Conservation (phyloP, 352 stramenopile species). For the Globisporangium nagaii region DNA sequence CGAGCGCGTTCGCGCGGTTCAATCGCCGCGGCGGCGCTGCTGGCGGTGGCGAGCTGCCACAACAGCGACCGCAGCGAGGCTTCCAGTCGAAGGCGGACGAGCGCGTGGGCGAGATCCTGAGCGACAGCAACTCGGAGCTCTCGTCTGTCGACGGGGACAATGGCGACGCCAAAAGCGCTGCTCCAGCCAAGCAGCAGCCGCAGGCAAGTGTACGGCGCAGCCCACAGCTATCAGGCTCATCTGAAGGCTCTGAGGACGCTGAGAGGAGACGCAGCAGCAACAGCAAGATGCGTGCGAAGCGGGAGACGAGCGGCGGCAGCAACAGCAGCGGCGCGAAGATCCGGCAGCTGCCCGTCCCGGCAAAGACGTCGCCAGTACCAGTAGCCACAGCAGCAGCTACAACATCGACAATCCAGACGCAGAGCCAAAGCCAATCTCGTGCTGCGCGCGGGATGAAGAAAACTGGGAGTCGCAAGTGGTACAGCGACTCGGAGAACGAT, state of each 20-base stretch:
- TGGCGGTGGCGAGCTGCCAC: neutral
- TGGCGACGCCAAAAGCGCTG: neutral
- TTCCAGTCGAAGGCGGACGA: neutral
- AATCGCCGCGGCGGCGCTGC: slow-evolving; percentile 2
- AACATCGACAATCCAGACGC: neutral
- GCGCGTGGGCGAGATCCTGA: slow-evolving; percentile 51
- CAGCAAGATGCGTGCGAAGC: neutral
- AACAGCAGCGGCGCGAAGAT: slow-evolving; percentile 10
- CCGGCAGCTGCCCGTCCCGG: slow-evolving; percentile 11
- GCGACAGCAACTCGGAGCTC: slow-evolving; percentile 50
- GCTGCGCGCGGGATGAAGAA: slow-evolving; percentile 19
- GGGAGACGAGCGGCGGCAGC: neutral
- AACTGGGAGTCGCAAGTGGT: slow-evolving; percentile 34
- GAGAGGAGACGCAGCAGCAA: neutral
- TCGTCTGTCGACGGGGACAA: slow-evolving; percentile 23
- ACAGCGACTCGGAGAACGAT: slow-evolving; percentile 45
- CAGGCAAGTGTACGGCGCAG: too few species aligned
- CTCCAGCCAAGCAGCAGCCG: neutral
- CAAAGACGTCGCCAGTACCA: neutral
- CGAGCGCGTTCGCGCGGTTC: slow-evolving; percentile 10
- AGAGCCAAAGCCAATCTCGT: slow-evolving; percentile 3
- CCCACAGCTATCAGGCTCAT: too few species aligned
- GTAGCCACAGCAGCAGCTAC: slow-evolving; percentile 12
- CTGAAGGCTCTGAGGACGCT: neutral
- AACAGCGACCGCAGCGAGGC: neutral